These are phyloP conservation scores for Zygosaccharomyces sapae DNA, from an alignment of 1,139 yeast species.

Conservation along the genomic window DNA sequence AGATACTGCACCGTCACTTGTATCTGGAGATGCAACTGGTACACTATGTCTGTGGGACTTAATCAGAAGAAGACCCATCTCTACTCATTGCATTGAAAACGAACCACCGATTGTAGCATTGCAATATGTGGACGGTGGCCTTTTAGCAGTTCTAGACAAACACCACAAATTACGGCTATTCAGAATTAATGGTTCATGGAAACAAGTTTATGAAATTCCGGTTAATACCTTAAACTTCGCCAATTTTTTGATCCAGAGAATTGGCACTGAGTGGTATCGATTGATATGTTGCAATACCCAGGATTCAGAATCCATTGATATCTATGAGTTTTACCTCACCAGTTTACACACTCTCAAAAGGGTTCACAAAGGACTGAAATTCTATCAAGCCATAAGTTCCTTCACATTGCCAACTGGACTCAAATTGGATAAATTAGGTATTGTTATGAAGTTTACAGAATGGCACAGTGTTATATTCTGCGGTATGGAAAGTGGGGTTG, in stretches of 20 bases:
- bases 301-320: constrained; percentile 30
- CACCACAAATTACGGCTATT: constrained; percentile 30
- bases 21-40: constrained; percentile 33
- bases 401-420: constrained; percentile 4
- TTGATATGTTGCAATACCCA: constrained; percentile 32
- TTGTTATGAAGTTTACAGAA: constrained; percentile 28
- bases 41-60: constrained; percentile 29
- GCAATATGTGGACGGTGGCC: constrained; percentile 12
- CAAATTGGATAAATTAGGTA: constrained; percentile 27
- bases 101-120: constrained; percentile 21
- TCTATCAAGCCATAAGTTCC: constrained; percentile 15
- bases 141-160: constrained; percentile 25
- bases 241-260: constrained; percentile 21
- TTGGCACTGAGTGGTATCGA: constrained; percentile 14
- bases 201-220: constrained; percentile 29
- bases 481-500: constrained; percentile 33
- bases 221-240: constrained; percentile 36
- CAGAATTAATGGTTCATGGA: constrained; percentile 10
- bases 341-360: constrained; percentile 25
- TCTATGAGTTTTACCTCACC: constrained; percentile 25
- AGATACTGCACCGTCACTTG: constrained; percentile 17
- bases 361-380: constrained; percentile 20
- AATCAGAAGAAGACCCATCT: constrained; percentile 28
- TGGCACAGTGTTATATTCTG: constrained; percentile 18
- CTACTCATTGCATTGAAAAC: constrained; percentile 9